Evolutionary conservation across 495 filamentous ascomycete genomes (phyloP).

Genomic region (Penicillium steckii): DNA sequence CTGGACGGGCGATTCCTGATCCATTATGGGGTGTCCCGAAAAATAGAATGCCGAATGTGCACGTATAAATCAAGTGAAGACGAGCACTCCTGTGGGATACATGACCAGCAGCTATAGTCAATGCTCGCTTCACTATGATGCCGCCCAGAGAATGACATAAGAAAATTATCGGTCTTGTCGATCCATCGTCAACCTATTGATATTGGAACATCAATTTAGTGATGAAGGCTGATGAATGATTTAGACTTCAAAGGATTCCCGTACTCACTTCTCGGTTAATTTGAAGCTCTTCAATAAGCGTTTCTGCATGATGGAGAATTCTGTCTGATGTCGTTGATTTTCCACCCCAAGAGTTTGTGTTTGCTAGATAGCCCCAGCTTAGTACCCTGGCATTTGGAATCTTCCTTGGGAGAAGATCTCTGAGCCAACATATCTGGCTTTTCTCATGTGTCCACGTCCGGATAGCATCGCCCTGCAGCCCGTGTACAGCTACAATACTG

Average conservation of each 20-base stretch:
- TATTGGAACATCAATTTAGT: not conserved
- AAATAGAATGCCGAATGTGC: constrained; percentile 72
- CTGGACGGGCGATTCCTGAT: constrained; percentile 29
- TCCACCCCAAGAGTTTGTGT: constrained; percentile 1
- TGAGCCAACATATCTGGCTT: no score
- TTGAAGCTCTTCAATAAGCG: constrained; percentile 12
- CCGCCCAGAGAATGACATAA: constrained; percentile 74
- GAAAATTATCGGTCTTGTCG: constrained; percentile 63
- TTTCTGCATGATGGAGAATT: constrained; percentile 18
- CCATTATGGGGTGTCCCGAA: constrained; percentile 73
- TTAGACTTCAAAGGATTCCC: not conserved
- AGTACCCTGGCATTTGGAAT: no score
- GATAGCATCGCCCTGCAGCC: no score
- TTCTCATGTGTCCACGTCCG: no score
- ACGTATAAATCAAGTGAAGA: constrained; percentile 65
- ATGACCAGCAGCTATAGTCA: constrained; percentile 55
- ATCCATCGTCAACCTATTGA: not conserved
- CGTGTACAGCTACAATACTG: no score
- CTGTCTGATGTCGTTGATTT: constrained; percentile 6
- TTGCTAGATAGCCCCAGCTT: not conserved
- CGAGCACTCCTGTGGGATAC: constrained; percentile 57
- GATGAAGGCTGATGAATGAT: no score
- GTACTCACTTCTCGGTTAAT: no score
- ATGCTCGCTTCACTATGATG: constrained; percentile 64
- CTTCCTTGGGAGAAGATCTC: no score